phyloP scores from a whole-genome alignment of 768 basidiomycete genomes.

The Leccinum arenicola region DNA sequence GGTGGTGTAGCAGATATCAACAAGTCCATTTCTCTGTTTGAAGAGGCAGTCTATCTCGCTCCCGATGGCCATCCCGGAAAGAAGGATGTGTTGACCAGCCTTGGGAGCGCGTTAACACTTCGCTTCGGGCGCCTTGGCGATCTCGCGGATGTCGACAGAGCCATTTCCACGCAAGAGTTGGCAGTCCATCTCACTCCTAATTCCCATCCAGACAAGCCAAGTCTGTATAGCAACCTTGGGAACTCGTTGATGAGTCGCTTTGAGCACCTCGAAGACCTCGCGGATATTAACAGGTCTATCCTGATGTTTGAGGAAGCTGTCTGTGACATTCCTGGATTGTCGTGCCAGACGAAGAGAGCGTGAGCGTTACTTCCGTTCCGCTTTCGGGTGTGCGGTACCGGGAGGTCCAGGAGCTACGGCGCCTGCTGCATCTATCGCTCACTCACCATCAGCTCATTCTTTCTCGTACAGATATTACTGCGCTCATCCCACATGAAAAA shows the following conservation, averaged over 20 bases:
- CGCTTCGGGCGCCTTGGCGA: neutral
- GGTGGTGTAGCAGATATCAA: too few relatives aligned
- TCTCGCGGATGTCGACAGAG: neutral
- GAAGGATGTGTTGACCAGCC: neutral
- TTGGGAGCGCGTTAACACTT: neutral
- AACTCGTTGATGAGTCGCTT: neutral
- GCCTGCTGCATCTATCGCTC: neutral
- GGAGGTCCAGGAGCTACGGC: neutral
- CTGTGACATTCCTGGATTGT: neutral
- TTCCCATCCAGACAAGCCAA: neutral
- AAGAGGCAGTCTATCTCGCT: too few relatives aligned
- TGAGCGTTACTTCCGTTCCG: neutral
- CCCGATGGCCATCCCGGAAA: neutral
- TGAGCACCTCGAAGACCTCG: neutral
- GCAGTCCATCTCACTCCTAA: neutral
- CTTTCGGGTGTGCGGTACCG: neutral
- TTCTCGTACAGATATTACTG: neutral
- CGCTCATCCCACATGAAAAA: neutral
- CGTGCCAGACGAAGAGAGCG: neutral
- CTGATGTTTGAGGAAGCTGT: neutral
- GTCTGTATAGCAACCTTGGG: neutral
- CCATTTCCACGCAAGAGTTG: neutral
- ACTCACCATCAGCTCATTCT: neutral
- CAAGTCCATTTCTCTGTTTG: too few relatives aligned
- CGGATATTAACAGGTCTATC: neutral